These are phyloP conservation scores for Pleurotus ostreatus DNA, from an alignment of 768 basidiomycete species.

Conservation along the genomic window DNA sequence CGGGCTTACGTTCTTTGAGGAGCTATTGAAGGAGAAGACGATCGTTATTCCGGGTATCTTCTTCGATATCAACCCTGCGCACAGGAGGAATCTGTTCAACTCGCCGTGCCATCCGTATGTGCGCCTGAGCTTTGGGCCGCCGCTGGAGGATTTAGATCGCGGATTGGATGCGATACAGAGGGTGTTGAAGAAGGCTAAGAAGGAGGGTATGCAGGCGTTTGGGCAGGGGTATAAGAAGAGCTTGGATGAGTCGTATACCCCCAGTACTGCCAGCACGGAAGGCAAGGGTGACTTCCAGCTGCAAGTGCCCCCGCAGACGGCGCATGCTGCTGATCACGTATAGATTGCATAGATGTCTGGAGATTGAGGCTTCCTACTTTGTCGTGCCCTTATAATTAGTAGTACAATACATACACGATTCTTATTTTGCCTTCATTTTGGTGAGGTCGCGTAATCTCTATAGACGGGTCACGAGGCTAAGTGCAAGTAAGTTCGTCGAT, in stretches of 20 bases:
- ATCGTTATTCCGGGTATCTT: constrained; percentile 91
- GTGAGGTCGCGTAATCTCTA: too few species aligned
- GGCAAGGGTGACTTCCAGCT: background rate
- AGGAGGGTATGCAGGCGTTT: constrained; percentile 53
- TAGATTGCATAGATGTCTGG: background rate
- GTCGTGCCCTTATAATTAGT: too few species aligned
- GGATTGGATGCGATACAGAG: constrained; percentile 84
- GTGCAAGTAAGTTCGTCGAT: too few species aligned
- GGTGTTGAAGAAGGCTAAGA: constrained; percentile 67
- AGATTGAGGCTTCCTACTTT: too few species aligned
- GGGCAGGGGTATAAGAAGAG: constrained; percentile 54
- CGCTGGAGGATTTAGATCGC: constrained; percentile 70
- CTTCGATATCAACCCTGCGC: constrained; percentile 79
- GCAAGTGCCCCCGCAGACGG: constrained; percentile 1
- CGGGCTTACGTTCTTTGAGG: constrained; percentile 95
- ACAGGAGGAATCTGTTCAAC: constrained; percentile 85
- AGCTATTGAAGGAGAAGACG: constrained; percentile 84
- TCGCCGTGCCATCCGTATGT: constrained; percentile 91
- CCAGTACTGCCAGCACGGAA: background rate
- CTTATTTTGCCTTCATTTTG: too few species aligned
- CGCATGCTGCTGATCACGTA: background rate
- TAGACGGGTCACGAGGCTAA: too few species aligned
- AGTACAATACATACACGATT: too few species aligned
- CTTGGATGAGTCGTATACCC: background rate
- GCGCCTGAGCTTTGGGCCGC: constrained; percentile 83